Evolutionary conservation across 345 rosid species (phyloP).

Genomic region (Diplotaxis tenuifolia): DNA sequence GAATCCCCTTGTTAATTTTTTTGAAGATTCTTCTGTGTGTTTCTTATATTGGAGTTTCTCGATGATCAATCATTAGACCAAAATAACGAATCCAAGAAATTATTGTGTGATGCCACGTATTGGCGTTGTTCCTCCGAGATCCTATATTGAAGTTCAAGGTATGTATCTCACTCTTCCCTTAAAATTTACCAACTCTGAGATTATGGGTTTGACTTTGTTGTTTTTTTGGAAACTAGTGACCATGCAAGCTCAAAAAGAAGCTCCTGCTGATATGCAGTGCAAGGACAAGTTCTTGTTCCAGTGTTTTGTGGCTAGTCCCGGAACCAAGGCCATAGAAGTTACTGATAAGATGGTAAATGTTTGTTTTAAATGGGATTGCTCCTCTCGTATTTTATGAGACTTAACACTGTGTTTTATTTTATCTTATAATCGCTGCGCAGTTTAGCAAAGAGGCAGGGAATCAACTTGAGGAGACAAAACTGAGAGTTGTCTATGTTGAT

Average conservation of each 20-base stretch:
- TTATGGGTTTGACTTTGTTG: not conserved
- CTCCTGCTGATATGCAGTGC: constrained; percentile 76
- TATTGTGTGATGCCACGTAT: constrained; percentile 77
- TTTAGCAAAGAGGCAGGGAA: constrained; percentile 64
- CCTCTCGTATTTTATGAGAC: not conserved
- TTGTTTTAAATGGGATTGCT: not conserved
- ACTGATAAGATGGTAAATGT: constrained; percentile 61
- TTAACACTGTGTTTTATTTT: no score
- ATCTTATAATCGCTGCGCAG: constrained; percentile 27
- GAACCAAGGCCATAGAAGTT: constrained; percentile 66
- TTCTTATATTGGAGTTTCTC: not conserved
- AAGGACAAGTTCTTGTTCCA: constrained; percentile 65
- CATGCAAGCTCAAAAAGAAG: constrained; percentile 91
- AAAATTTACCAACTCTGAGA: not conserved
- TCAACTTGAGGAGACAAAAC: constrained; percentile 64
- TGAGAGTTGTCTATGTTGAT: constrained; percentile 77
- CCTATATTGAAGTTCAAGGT: constrained; percentile 74
- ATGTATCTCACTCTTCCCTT: not conserved
- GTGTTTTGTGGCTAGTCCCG: constrained; percentile 55
- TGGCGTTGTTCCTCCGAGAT: constrained; percentile 73
- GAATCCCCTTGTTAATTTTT: not conserved
- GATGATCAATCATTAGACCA: constrained; percentile 46
- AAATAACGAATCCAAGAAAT: constrained; percentile 89
- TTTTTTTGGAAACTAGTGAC: constrained; percentile 49
- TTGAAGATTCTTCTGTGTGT: not conserved